Evolutionary conservation across 2,329 filamentous ascomycete genomes (phyloP).

Genomic region (Nemania serpens): DNA sequence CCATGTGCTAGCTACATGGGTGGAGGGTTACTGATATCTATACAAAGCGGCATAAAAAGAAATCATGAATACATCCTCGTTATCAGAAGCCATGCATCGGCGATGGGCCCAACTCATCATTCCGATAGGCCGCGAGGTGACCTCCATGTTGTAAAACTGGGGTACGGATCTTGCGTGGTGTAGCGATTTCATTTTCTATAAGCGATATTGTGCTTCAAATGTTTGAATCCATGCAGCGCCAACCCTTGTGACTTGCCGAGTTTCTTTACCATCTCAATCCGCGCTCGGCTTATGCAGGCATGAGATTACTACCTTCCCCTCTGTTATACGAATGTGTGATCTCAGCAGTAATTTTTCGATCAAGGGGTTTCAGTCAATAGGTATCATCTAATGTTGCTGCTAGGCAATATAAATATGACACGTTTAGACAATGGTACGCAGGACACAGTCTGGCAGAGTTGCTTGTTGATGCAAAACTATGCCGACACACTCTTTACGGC

Average conservation of each 20-base stretch:
- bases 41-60: no score
- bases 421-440: not conserved
- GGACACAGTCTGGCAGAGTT: not conserved
- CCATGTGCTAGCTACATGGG: no score
- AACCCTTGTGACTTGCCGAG: not conserved
- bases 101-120: not conserved
- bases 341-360: not conserved
- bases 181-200: not conserved
- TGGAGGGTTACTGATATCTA: no score
- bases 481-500: not conserved
- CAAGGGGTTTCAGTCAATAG: not conserved
- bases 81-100: not conserved
- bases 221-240: not conserved
- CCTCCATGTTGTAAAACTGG: not conserved
- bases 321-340: no score
- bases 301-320: no score
- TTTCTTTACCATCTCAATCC: not conserved
- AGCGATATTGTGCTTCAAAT: not conserved
- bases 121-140: not conserved
- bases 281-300: no score
- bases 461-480: not conserved
- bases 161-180: not conserved
- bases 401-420: not conserved
- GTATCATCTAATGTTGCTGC: not conserved
- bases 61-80: not conserved